Base-by-base conservation (phyloP, 192 early-diverging fungal genomes). In the Glomus cerebriforme region DNA sequence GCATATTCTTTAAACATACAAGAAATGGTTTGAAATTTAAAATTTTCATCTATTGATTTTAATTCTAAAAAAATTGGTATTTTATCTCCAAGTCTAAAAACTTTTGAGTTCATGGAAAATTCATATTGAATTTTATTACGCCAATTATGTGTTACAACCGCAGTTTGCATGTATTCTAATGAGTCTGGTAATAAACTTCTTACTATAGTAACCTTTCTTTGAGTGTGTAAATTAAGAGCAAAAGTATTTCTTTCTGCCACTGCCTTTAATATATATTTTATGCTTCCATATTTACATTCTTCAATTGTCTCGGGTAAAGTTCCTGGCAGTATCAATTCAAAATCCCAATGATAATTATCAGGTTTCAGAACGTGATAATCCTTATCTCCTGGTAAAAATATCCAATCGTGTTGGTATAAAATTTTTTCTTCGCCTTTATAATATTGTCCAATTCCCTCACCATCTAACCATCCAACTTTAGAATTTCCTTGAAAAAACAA, bases 291-390 rank as follows among this genome's bases (percentile, higher is more conserved):
- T n/a, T 88, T 80, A 67, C 82, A 77, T 19, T 84, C 85, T 24
- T 85, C 81, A 13, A 86, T 82, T 0, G 91, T 87, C 77, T 92
- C 91, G 7, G 91, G 91, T 59, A 90, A 79, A 34, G 87, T 73
- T 13, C 91, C 91, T 12, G 85, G 82, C 1, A 92, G n/a, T 12
- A 84, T 74, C 39, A 91, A 32, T 62, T 91, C 90, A 66, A 92
- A 92, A 29, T 80, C 78, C 82, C 82, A 90, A 31, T 54, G 79
- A 60, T 87, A 78, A 59, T 64, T 80, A 43, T 80, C 81, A 12
- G 83, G 74, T 22, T 76, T 63, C 59, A 88, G 75, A n/a, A 69
- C 37, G 47, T 84, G 71, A 10, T 83, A 54, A 31, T 83, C 80
- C 27, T 80, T 79, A 54, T 85, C 81, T 29, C 78, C 37, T 34